Evolutionary conservation across 805 yeast species (phyloP), one percentile per base, ranked within the genome.

Genomic region (Wickerhamomyces alni): DNA sequence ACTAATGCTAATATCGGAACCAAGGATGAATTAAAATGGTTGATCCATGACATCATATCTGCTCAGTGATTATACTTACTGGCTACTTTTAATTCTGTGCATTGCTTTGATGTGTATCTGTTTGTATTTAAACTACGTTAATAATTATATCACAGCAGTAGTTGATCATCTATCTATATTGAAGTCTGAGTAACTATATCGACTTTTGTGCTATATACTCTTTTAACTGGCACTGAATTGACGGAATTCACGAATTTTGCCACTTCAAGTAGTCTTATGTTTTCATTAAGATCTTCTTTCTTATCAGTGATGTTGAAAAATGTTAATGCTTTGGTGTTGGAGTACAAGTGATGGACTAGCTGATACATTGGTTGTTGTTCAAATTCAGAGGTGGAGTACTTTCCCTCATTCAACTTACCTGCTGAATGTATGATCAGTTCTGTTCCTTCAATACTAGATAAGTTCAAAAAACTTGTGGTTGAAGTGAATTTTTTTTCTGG

Each of bases 11-110:
- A 75, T 49, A 61, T 71, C 34, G 85, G 85, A 6, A 68, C 80
- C 0, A 72, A 76, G 27, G 83, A 81, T 40, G 94, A 84, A 54
- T 62, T 84, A 45, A 75, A 78, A 48, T 77, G 87, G 85, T 63
- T 83, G 38, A 69, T 84, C 28, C 80, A 77, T 59, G 89, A 82
- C 49, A 70, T 83, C 38, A 51, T 47, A 38, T 43, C 33, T 36
- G 40, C 45, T 16, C 47, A 47, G 36, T 50, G 38, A 41, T 13
- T 21, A 21, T 21, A 7, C 6, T 6, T 21, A 21, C 24, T 21
- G 24, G 24, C 24, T 21, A 21, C 24, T 21, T 21, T 6, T 7
- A 21, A 7, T 7, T 21, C 24, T 21, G 6, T 21, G 24, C 9
- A 7, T 21, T 21, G 24, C 24, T 21, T 21, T 21, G 24, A 21